Conservation (phyloP, 1,139 yeast genomes). For the Zygoascus hellenicus region DNA sequence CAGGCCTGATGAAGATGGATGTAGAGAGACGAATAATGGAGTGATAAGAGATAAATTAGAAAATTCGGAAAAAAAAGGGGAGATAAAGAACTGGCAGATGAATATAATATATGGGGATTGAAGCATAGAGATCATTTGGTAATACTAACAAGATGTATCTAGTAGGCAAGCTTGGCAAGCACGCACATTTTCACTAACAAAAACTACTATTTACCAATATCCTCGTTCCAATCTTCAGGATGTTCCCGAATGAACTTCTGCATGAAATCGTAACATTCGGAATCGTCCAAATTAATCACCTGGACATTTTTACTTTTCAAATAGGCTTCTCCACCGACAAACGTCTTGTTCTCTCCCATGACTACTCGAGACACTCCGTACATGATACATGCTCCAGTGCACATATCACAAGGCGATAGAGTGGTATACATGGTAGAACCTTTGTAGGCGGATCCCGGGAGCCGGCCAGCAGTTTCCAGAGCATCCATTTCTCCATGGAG, state of each 20-base stretch:
- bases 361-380: slow-evolving; percentile 85
- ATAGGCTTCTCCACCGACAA: slow-evolving; percentile 71
- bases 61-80: neutral
- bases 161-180: too few species aligned
- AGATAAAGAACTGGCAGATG: too few species aligned
- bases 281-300: slow-evolving; percentile 59
- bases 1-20: too few species aligned
- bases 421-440: slow-evolving; percentile 71
- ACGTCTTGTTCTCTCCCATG: slow-evolving; percentile 79
- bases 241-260: slow-evolving; percentile 65
- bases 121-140: too few species aligned
- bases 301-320: slow-evolving; percentile 64
- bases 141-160: too few species aligned
- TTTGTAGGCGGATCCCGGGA: slow-evolving; percentile 59
- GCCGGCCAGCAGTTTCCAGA: slow-evolving; percentile 83
- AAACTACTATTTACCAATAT: slow-evolving; percentile 53
- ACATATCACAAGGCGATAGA: slow-evolving; percentile 89
- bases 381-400: slow-evolving; percentile 86
- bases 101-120: too few species aligned
- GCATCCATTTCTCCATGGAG: slow-evolving; percentile 90
- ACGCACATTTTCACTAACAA: too few species aligned
- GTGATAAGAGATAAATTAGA: neutral
- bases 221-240: slow-evolving; percentile 85
- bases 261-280: slow-evolving; percentile 70
- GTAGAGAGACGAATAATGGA: too few species aligned